These are phyloP conservation scores for Lophiostoma macrostomum DNA, from an alignment of 495 filamentous ascomycete species.

Conservation along the genomic window DNA sequence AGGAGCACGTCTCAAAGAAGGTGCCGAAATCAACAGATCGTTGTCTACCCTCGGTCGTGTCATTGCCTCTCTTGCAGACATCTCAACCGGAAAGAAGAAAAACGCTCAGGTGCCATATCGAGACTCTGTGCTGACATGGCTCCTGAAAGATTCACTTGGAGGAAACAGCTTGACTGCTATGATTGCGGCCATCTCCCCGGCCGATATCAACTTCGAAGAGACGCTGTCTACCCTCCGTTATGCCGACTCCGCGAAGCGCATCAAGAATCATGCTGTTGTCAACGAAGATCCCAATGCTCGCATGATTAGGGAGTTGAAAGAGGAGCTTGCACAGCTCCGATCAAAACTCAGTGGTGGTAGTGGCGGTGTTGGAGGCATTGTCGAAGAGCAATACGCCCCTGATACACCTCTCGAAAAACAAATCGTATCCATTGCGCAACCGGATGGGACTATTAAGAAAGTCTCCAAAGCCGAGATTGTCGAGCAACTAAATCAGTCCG, in stretches of 20 bases:
- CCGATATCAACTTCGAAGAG: constrained; percentile 99
- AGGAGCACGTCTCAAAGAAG: constrained; percentile 93
- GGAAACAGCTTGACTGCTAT: constrained; percentile 99
- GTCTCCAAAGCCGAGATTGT: constrained; percentile 98
- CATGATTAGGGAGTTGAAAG: constrained; percentile 98
- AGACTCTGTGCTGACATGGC: constrained; percentile 95
- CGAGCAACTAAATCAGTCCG: constrained; percentile 90
- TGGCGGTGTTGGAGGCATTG: constrained; percentile 43
- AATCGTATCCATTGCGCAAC: constrained; percentile 86
- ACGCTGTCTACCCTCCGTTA: constrained; percentile 94
- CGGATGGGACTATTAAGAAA: constrained; percentile 85
- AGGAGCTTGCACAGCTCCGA: constrained; percentile 82
- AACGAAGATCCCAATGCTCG: constrained; percentile 98
- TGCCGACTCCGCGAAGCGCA: constrained; percentile 95
- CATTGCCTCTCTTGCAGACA: constrained; percentile 91
- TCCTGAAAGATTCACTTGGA: constrained; percentile 94
- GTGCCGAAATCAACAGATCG: constrained; percentile 97
- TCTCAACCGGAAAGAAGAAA: constrained; percentile 81
- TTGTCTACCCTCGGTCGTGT: constrained; percentile 96
- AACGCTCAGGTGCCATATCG: constrained; percentile 86
- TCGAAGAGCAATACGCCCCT: constrained; percentile 82
- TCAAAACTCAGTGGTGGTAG: constrained; percentile 77
- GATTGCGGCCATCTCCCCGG: constrained; percentile 98
- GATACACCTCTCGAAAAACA: constrained; percentile 92
- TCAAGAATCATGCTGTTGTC: constrained; percentile 99